phyloP scores from a whole-genome alignment of 2,329 filamentous ascomycete species.

The Diaporthe aspalathi region DNA sequence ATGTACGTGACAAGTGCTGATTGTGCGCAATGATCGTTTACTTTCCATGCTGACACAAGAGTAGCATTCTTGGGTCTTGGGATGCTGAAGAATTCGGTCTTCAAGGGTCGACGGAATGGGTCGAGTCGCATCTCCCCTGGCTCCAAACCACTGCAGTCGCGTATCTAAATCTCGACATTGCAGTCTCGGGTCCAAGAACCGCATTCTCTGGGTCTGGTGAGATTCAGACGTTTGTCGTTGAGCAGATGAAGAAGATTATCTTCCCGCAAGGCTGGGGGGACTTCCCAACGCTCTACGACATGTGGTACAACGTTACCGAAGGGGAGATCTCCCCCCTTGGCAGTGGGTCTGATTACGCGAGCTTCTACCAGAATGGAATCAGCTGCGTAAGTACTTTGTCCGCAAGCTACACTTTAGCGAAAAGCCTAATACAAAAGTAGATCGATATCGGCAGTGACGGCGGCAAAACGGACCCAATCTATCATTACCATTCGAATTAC shows the following conservation, averaged over 20 bases:
- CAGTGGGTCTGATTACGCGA: conserved; percentile 16
- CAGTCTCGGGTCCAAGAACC: conserved; percentile 10
- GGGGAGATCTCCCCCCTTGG: conserved; percentile 23
- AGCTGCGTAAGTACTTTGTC: conserved; percentile 67
- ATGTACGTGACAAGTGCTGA: conserved; percentile 46
- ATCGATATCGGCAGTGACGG: conserved; percentile 77
- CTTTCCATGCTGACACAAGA: conserved; percentile 50
- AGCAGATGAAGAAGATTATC: conserved; percentile 23
- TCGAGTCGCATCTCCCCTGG: conserved; percentile 78
- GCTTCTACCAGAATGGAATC: conserved; percentile 58
- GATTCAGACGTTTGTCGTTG: conserved; percentile 17
- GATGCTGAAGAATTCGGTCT: conserved; percentile 88
- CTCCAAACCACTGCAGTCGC: conserved; percentile 24
- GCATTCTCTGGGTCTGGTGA: conserved; percentile 17
- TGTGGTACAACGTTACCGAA: conserved; percentile 19
- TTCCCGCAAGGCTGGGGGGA: conserved; percentile 9
- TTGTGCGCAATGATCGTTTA: too few relatives aligned
- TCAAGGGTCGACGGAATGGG: conserved; percentile 90
- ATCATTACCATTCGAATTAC: conserved; percentile 92
- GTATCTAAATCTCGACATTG: conserved; percentile 18
- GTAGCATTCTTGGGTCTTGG: conserved; percentile 82
- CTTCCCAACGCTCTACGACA: conserved; percentile 4
- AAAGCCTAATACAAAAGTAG: conserved; percentile 80
- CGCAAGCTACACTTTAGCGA: conserved; percentile 46
- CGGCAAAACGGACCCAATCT: conserved; percentile 71